Conservation (phyloP, 1,139 yeast species). For the Hanseniaspora uvarum region DNA sequence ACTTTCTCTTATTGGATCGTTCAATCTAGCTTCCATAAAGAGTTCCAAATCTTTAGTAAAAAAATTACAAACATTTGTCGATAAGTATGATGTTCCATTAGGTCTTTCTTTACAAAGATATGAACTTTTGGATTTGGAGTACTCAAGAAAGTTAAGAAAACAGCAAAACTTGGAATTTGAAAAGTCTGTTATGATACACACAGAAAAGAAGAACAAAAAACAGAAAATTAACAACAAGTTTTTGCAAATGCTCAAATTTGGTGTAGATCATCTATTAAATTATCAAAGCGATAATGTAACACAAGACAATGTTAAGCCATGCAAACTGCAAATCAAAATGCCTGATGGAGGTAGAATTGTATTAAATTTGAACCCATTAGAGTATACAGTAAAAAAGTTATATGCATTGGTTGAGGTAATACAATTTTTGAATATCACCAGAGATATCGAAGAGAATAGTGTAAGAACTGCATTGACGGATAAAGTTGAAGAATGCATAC, state of each 20-base stretch:
- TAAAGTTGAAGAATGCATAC: constrained; percentile 34
- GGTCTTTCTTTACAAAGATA: constrained; percentile 14
- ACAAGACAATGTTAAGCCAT: constrained; percentile 20
- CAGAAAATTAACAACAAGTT: constrained; percentile 19
- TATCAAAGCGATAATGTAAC: not conserved
- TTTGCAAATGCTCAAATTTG: constrained; percentile 24
- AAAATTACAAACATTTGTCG: not conserved
- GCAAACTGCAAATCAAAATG: constrained; percentile 39
- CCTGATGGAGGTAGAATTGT: constrained; percentile 55
- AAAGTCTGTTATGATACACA: constrained; percentile 32
- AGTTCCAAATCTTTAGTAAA: constrained; percentile 5
- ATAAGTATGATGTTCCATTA: constrained; percentile 13
- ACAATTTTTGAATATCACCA: constrained; percentile 23
- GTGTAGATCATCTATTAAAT: constrained; percentile 17
- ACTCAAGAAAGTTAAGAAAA: constrained; percentile 33
- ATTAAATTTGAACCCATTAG: constrained; percentile 37
- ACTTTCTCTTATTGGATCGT: constrained; percentile 6
- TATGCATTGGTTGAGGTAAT: constrained; percentile 52
- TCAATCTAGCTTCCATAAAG: constrained; percentile 1
- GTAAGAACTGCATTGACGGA: constrained; percentile 33
- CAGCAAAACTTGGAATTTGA: constrained; percentile 34
- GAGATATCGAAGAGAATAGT: constrained; percentile 17
- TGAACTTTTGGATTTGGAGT: constrained; percentile 29
- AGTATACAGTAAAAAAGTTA: constrained; percentile 35
- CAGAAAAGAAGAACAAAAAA: constrained; percentile 21